Evolutionary conservation across 768 basidiomycete species (phyloP).

Genomic region (Boletus pseudopeckii): DNA sequence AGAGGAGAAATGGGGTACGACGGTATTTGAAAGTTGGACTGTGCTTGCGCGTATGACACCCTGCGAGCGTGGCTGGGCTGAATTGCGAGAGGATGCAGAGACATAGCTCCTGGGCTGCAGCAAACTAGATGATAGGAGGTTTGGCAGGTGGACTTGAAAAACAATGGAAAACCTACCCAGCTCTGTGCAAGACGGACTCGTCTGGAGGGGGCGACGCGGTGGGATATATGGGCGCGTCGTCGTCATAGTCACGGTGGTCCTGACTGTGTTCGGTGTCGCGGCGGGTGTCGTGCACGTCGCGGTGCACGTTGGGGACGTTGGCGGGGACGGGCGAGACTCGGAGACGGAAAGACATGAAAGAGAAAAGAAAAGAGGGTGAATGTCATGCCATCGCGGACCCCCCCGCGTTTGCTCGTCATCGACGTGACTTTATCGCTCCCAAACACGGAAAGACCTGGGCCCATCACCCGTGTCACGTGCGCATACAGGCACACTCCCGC

Average conservation of each 20-base stretch:
- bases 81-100: conserved; percentile 22
- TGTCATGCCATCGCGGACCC: conserved; percentile 3
- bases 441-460: conserved; percentile 8
- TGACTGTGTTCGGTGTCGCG: not conserved
- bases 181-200: conserved; percentile 46
- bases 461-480: conserved; percentile 15
- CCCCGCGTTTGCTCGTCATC: not conserved
- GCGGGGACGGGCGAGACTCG: not conserved
- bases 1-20: conserved; percentile 26
- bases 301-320: not conserved
- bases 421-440: not conserved
- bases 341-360: conserved; percentile 9
- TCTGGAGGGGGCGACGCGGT: conserved; percentile 28
- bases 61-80: conserved; percentile 47
- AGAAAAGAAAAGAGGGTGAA: too few species aligned
- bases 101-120: conserved; percentile 53
- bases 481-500: not conserved
- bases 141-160: not conserved
- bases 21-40: conserved; percentile 56
- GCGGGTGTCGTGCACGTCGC: not conserved
- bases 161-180: conserved; percentile 43
- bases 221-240: conserved; percentile 12
- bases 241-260: conserved; percentile 2
- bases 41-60: conserved; percentile 64
- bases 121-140: conserved; percentile 38